phyloP scores from a whole-genome alignment of 208 protist genomes.

The Crithidia mellificae region DNA sequence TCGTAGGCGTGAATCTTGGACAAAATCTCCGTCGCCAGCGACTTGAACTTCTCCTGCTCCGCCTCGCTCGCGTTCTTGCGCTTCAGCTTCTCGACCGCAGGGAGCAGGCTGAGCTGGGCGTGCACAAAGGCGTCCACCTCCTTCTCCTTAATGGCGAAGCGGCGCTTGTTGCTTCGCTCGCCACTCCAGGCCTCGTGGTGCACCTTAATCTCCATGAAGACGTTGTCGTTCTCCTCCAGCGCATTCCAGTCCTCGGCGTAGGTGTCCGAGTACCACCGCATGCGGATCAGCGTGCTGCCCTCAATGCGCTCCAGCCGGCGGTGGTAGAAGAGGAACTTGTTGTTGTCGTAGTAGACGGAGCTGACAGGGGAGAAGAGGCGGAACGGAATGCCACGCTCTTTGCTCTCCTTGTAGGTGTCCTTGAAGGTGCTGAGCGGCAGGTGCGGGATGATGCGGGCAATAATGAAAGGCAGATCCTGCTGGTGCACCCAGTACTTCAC shows the following conservation, averaged over 20 bases:
- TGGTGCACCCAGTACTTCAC: slow-evolving; percentile 91
- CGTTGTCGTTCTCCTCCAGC: slow-evolving; percentile 54
- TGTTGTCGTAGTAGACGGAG: slow-evolving; percentile 91
- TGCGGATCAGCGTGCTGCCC: slow-evolving; percentile 85
- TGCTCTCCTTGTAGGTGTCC: slow-evolving; percentile 77
- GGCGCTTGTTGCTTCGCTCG: slow-evolving; percentile 87
- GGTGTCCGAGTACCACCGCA: slow-evolving; percentile 87
- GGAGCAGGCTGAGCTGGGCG: slow-evolving; percentile 67
- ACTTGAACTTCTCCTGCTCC: slow-evolving; percentile 81
- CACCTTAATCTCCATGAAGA: slow-evolving; percentile 92
- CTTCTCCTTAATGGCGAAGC: slow-evolving; percentile 84
- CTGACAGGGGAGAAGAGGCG: slow-evolving; percentile 75
- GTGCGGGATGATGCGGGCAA: slow-evolving; percentile 88
- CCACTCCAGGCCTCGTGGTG: slow-evolving; percentile 89
- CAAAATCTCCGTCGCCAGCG: slow-evolving; percentile 79
- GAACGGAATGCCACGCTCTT: slow-evolving; percentile 58
- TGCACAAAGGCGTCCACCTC: slow-evolving; percentile 78
- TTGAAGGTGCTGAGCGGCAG: slow-evolving; percentile 86
- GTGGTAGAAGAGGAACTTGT: slow-evolving; percentile 86
- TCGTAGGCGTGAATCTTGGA: slow-evolving; percentile 85
- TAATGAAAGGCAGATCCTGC: slow-evolving; percentile 88
- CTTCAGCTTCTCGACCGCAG: slow-evolving; percentile 75
- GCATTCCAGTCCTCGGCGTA: slow-evolving; percentile 79
- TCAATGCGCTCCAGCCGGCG: slow-evolving; percentile 82
- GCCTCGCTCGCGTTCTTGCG: slow-evolving; percentile 68